These are phyloP conservation scores for Aspergillus sparsus DNA, from an alignment of 495 filamentous ascomycete species.

Conservation along the genomic window DNA sequence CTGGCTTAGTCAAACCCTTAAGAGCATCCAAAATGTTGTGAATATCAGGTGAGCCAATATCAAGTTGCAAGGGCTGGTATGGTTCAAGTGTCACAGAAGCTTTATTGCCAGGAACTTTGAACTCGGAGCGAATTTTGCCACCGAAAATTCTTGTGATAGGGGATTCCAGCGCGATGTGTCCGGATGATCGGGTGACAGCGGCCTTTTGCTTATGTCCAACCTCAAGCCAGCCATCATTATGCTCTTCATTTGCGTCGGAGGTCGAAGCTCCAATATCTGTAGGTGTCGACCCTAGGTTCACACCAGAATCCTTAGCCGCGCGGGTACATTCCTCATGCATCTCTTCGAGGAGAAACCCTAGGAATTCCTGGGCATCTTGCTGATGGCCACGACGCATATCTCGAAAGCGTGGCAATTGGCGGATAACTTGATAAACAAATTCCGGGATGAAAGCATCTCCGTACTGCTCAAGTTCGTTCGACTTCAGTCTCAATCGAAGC, in stretches of 20 bases:
- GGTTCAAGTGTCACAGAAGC: slow-evolving; percentile 89
- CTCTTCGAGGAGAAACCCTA: slow-evolving; percentile 89
- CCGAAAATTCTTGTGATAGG: slow-evolving; percentile 95
- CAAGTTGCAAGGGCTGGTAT: slow-evolving; percentile 91
- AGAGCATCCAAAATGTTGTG: slow-evolving; percentile 91
- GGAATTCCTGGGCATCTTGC: slow-evolving; percentile 96
- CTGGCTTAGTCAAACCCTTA: slow-evolving; percentile 77
- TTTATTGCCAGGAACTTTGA: slow-evolving; percentile 83
- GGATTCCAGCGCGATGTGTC: slow-evolving; percentile 67
- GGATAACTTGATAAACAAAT: slow-evolving; percentile 92
- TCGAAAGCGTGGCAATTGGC: slow-evolving; percentile 80
- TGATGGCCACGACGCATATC: slow-evolving; percentile 95
- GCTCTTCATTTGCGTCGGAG: slow-evolving; percentile 34
- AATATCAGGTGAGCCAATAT: slow-evolving; percentile 82
- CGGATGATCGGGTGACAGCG: slow-evolving; percentile 84
- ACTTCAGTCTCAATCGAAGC: slow-evolving; percentile 71
- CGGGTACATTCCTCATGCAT: slow-evolving; percentile 89
- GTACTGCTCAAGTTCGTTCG: slow-evolving; percentile 81
- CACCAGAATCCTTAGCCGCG: slow-evolving; percentile 61
- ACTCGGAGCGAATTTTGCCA: slow-evolving; percentile 85
- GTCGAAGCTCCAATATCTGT: slow-evolving; percentile 45
- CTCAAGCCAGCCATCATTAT: slow-evolving; percentile 77
- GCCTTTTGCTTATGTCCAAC: slow-evolving; percentile 90
- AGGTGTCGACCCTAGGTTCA: slow-evolving; percentile 31
- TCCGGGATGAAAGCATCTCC: slow-evolving; percentile 91